Evolutionary conservation across 129 eudicot species (phyloP).

Genomic region (Oenanthe sinensis): DNA sequence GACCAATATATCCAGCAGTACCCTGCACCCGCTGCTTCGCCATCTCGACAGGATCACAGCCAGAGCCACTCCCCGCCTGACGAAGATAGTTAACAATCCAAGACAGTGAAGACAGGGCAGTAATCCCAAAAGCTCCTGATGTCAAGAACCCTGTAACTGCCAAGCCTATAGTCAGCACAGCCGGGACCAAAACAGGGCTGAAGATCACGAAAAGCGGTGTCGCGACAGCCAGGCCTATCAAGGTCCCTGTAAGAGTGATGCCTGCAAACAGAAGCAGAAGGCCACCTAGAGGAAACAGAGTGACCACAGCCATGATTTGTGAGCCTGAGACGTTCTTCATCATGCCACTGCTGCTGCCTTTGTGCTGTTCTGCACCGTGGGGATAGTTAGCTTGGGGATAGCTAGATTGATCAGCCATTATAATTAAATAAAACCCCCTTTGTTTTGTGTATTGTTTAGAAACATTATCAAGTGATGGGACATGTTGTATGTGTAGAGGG

Average conservation of each 20-base stretch:
- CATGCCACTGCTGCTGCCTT: neutral
- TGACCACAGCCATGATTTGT: slow-evolving; percentile 25
- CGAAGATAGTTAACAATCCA: slow-evolving; percentile 17
- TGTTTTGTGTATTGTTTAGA: neutral
- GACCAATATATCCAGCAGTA: slow-evolving; percentile 9
- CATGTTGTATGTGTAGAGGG: neutral
- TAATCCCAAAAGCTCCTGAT: slow-evolving; percentile 35
- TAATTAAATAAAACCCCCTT: neutral
- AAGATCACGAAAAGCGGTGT: slow-evolving; percentile 33
- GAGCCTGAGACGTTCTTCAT: slow-evolving; percentile 4
- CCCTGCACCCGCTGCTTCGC: slow-evolving; percentile 9
- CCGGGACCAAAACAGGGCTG: slow-evolving; percentile 41
- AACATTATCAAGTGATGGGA: neutral
- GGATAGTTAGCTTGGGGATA: neutral
- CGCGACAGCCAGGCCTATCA: slow-evolving; percentile 30
- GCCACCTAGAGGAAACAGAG: slow-evolving; percentile 37
- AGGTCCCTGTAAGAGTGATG: slow-evolving; percentile 31
- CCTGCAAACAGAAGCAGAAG: slow-evolving; percentile 28
- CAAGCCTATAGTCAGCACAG: slow-evolving; percentile 24
- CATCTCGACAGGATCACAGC: neutral
- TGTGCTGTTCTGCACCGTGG: neutral
- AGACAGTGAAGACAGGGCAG: slow-evolving; percentile 31
- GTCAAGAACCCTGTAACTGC: slow-evolving; percentile 29
- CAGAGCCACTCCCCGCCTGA: neutral
- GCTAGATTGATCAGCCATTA: neutral